Conservation (phyloP, 441 rosid species). For the Eruca vesicaria region DNA sequence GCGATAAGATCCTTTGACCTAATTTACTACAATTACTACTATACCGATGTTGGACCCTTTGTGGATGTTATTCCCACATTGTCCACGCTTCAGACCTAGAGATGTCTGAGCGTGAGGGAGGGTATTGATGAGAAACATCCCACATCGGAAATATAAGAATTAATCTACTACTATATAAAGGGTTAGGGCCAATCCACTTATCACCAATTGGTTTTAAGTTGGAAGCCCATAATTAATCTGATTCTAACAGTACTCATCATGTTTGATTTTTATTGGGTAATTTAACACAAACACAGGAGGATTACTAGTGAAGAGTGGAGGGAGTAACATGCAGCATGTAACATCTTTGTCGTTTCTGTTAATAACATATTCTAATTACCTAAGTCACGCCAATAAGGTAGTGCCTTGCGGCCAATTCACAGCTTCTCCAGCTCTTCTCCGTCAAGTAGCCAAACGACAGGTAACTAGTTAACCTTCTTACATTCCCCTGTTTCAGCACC, state of each 20-base stretch:
- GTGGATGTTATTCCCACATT: too few relatives aligned
- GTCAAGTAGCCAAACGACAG: slow-evolving; percentile 60
- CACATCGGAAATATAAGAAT: too few relatives aligned
- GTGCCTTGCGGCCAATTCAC: slow-evolving; percentile 50
- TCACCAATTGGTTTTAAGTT: too few relatives aligned
- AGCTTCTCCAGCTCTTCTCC: slow-evolving; percentile 58
- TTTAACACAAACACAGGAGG: slow-evolving; percentile 41
- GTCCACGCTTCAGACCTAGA: too few relatives aligned
- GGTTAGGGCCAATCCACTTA: too few relatives aligned
- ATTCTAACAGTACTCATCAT: not conserved
- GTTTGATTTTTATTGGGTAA: not conserved
- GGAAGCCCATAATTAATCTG: too few relatives aligned
- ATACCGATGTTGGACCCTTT: too few relatives aligned
- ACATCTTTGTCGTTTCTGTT: slow-evolving; percentile 68
- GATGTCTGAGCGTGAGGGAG: too few relatives aligned
- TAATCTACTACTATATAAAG: too few relatives aligned
- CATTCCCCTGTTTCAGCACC: slow-evolving; percentile 13
- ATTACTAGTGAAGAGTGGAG: slow-evolving; percentile 69
- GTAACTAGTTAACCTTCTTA: slow-evolving; percentile 28
- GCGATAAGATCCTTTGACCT: too few relatives aligned
- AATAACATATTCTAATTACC: slow-evolving; percentile 54
- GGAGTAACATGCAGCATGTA: slow-evolving; percentile 83
- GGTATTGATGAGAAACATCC: too few relatives aligned
- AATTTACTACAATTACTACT: too few relatives aligned
- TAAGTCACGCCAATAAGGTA: slow-evolving; percentile 53